A percentile compares a stretch with the other conserved stretches of the same genome.
Conservation (phyloP, 2,329 filamentous ascomycete genomes). For the Onygena corvina region DNA sequence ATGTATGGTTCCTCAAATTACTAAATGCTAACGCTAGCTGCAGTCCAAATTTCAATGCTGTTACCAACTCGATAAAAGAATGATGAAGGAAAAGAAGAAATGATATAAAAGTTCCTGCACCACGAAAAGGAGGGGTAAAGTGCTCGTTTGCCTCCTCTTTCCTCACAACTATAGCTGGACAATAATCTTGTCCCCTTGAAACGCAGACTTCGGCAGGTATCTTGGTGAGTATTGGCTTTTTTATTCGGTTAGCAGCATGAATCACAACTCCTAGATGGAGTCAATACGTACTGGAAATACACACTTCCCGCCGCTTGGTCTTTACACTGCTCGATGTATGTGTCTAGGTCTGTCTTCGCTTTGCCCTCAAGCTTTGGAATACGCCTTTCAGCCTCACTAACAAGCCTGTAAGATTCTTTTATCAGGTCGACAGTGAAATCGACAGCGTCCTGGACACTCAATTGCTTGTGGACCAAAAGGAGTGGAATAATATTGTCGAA, state of each 20-base stretch:
- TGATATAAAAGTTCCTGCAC: neutral
- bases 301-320: slow-evolving; percentile 12
- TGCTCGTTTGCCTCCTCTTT: neutral
- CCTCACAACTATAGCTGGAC: neutral
- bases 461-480: slow-evolving; percentile 9
- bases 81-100: neutral
- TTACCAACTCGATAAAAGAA: neutral
- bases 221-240: slow-evolving; percentile 7
- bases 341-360: slow-evolving; percentile 9
- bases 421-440: slow-evolving; percentile 10
- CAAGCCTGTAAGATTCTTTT: slow-evolving; percentile 10
- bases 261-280: neutral
- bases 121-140: neutral
- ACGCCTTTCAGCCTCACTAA: slow-evolving; percentile 7
- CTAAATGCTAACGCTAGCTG: neutral
- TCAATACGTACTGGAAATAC: slow-evolving; percentile 9
- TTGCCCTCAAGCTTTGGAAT: slow-evolving; percentile 10
- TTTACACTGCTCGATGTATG: slow-evolving; percentile 11
- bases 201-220: slow-evolving; percentile 4
- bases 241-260: neutral
- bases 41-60: neutral
- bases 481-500: slow-evolving; percentile 12
- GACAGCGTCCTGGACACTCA: slow-evolving; percentile 9
- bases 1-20: neutral
- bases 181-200: slow-evolving; percentile 1